Evolutionary conservation across 805 yeast genomes (phyloP), one percentile per base, ranked within the genome.

Genomic region (Osmozyma mogii): DNA sequence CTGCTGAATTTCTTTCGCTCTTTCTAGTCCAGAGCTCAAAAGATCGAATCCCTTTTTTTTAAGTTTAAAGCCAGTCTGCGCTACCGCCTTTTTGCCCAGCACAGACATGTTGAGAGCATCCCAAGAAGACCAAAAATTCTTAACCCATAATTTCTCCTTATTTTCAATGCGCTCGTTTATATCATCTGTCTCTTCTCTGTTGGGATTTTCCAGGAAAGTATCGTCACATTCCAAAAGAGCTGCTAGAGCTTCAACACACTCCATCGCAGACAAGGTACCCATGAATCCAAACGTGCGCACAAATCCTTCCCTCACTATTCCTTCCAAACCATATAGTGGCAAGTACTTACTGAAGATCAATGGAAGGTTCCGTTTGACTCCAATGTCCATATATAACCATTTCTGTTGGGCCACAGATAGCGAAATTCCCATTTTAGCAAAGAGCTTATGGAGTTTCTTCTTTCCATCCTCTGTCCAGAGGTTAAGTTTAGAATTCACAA

Each of bases 401-500:
- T 77, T 77, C 52, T 92, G 95, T 46, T 78, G 81, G 0, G 97
- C 92, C n/a, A 80, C 78, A 5, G 75, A 79, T 27, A 92, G 62
- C 1, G 96, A 79, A 5, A 92, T 80, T 6, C 98, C 98, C 96
- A 94, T 92, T 44, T 82, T 74, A 2, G 98, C 98, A 59, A 92
- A 84, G 72, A 92, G 69, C 44, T 87, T 85, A 50, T 88, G 94
- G 29, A 92, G 61, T 40, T 77, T 72, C 49, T 84, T 85, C 41
- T 79, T 72, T 5, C 99, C 98, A 34, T 82, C 88, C 47, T 84
- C 95, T 18, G 88, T 80, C 92, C 96, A 92, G 22, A 92, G 60
- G 33, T 76, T 76, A 33, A 92, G 60, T 50, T 87, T 84, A 9
- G 97, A 82, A 46, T 88, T 84, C 19, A 89, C 87, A 47, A 79